A percentile compares a stretch with the other conserved stretches of the same genome.
Evolutionary conservation across 768 basidiomycete species (phyloP).

Genomic region (Leccinum incarnatum): DNA sequence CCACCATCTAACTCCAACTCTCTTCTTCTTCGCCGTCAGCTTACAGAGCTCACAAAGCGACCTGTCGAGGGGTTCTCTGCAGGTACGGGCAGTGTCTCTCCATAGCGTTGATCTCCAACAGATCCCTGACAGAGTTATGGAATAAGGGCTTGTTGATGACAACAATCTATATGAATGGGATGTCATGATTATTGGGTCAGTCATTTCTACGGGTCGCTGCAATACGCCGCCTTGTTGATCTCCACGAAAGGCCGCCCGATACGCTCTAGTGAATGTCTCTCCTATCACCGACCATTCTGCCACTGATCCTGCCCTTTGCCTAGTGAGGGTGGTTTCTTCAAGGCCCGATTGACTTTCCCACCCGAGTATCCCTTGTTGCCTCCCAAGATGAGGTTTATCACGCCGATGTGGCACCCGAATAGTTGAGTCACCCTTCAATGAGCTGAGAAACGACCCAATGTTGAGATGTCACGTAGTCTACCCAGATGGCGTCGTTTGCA

Average conservation of each 20-base stretch:
- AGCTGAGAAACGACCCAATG: background rate
- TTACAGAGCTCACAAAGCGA: conserved; percentile 82
- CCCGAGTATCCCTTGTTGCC: conserved; percentile 86
- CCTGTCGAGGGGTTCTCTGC: conserved; percentile 98
- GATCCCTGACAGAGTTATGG: conserved; percentile 33
- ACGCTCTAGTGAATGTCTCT: conserved; percentile 76
- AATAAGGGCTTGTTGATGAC: conserved; percentile 87
- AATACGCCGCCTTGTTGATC: conserved; percentile 16
- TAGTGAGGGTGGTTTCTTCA: conserved; percentile 96
- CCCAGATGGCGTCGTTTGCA: conserved; percentile 87
- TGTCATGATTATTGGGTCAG: conserved; percentile 88
- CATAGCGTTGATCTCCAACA: conserved; percentile 32
- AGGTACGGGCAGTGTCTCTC: conserved; percentile 45
- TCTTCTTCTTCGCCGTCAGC: conserved; percentile 74
- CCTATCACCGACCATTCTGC: background rate
- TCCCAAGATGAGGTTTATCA: conserved; percentile 95
- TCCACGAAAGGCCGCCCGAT: conserved; percentile 70
- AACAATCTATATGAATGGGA: conserved; percentile 97
- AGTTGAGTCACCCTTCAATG: conserved; percentile 50
- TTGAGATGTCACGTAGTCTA: conserved; percentile 61
- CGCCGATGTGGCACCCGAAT: conserved; percentile 97
- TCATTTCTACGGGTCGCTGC: conserved; percentile 17
- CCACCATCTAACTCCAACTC: conserved; percentile 34
- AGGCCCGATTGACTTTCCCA: conserved; percentile 87
- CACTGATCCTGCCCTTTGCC: conserved; percentile 4